phyloP scores from a whole-genome alignment of 2,329 filamentous ascomycete species.

The Diaporthe velutina region DNA sequence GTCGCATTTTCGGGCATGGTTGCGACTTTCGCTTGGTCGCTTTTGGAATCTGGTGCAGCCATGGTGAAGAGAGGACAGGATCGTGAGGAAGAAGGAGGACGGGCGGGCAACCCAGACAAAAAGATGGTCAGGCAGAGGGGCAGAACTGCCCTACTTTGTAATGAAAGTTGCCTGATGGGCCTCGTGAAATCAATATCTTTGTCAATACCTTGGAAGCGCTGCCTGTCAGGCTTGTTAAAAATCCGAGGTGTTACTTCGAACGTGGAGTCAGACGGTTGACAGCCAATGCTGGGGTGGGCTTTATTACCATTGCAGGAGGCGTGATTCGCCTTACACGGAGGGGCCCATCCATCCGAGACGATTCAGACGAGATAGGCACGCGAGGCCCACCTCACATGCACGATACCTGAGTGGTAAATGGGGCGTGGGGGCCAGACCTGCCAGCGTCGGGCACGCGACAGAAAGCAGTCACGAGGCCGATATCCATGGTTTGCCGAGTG shows the following conservation, averaged over 20 bases:
- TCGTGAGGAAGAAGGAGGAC: neutral
- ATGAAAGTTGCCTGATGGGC: neutral
- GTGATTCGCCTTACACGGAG: slow-evolving; percentile 25
- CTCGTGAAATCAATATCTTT: neutral
- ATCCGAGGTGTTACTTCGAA: slow-evolving; percentile 8
- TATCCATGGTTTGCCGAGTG: neutral
- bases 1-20: slow-evolving; percentile 21
- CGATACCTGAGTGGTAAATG: neutral
- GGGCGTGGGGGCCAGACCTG: neutral
- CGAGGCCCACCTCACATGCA: slow-evolving; percentile 13
- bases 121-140: neutral
- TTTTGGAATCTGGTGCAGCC: slow-evolving; percentile 21
- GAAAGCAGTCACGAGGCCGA: slow-evolving; percentile 14
- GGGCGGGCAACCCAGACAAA: neutral
- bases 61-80: neutral
- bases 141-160: slow-evolving; percentile 13
- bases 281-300: slow-evolving; percentile 4
- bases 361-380: slow-evolving; percentile 23
- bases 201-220: neutral
- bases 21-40: slow-evolving; percentile 25
- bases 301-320: slow-evolving; percentile 25
- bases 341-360: slow-evolving; percentile 23
- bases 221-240: too few relatives aligned
- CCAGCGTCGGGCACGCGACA: neutral
- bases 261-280: neutral